Conservation (phyloP, 2,329 filamentous ascomycete species). For the Fusarium virguliforme region DNA sequence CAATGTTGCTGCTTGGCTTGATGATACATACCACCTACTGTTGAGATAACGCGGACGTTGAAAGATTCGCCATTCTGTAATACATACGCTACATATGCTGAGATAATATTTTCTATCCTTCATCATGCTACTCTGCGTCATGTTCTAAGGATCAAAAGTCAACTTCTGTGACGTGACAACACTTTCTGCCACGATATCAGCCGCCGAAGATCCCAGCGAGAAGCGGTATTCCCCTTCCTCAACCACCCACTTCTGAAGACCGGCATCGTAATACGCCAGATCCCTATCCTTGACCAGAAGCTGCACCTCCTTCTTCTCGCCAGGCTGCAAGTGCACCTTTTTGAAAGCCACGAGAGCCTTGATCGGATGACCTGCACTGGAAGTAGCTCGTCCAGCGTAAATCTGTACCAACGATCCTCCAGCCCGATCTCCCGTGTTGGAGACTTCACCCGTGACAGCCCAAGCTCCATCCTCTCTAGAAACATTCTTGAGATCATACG, state of each 20-base stretch:
- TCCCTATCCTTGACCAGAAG: slow-evolving; percentile 46
- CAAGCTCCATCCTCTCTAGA: slow-evolving; percentile 67
- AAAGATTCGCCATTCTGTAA: too few species aligned
- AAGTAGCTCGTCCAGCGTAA: slow-evolving; percentile 56
- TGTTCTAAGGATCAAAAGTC: slow-evolving; percentile 20
- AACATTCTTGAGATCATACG: slow-evolving; percentile 62
- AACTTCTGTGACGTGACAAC: background rate
- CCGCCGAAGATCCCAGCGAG: slow-evolving; percentile 48
- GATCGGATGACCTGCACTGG: slow-evolving; percentile 45
- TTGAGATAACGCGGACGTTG: too few species aligned
- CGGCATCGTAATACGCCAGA: slow-evolving; percentile 51
- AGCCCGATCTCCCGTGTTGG: slow-evolving; percentile 68
- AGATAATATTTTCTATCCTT: background rate
- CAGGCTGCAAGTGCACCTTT: slow-evolving; percentile 49
- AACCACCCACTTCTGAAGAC: slow-evolving; percentile 49
- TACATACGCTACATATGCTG: background rate
- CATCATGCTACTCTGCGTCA: background rate
- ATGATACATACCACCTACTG: background rate
- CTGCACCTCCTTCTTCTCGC: slow-evolving; percentile 33
- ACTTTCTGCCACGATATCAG: slow-evolving; percentile 29
- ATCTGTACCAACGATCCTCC: slow-evolving; percentile 70
- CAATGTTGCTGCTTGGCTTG: background rate
- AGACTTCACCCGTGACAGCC: slow-evolving; percentile 64
- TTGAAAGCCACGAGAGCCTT: slow-evolving; percentile 54
- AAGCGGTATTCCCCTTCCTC: slow-evolving; percentile 50